Evolutionary conservation across 2,329 filamentous ascomycete genomes (phyloP), one percentile per base, ranked within the genome.

Genomic region (Trichoderma pleuroti): DNA sequence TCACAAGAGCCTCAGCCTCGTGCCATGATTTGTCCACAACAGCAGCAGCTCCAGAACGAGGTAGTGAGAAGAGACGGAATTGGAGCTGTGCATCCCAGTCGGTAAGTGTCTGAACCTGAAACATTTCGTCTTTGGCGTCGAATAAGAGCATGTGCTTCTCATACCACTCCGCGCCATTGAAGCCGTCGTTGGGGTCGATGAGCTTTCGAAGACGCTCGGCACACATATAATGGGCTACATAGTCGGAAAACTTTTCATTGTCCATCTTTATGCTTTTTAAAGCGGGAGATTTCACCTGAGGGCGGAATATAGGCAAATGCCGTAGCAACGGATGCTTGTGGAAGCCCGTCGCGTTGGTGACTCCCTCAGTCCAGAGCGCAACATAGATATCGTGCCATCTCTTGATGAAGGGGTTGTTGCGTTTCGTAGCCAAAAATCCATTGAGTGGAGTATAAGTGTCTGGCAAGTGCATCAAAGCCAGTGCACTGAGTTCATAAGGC

Each of bases 351-450:
- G 74, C 72, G 65, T 78, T 79, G 16, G 78, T 79, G 5, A 59
- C 73, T 4, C 76, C 79, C 21, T 76, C 79, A 8, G 78, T 74
- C 81, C 82, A 82, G 10, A 83, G 73, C 7, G 77, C 72, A 60
- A 76, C 68, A 71, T 80, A 82, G 16, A 80, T 76, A 14, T 80
- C 77, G 70, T 82, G 79, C 82, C 83, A 84, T 70, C 76, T 78
- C 72, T 80, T 81, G 69, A 85, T 82, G 71, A 85, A 84, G 0
- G 76, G 75, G 66, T 84, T 82, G 11, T 80, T 79, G 42, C 81
- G 81, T 46, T 82, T 80, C 2, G 79, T 75, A 2, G 82, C 81
- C 14, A 85, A 78, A 72, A 85, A 84, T 61, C 82, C 80, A 65
- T 85, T 86, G 30, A 81, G 73, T 3, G 72, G 64, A 26, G 66